Evolutionary conservation across 805 yeast species (phyloP).

Genomic region (Suhomyces sp.): DNA sequence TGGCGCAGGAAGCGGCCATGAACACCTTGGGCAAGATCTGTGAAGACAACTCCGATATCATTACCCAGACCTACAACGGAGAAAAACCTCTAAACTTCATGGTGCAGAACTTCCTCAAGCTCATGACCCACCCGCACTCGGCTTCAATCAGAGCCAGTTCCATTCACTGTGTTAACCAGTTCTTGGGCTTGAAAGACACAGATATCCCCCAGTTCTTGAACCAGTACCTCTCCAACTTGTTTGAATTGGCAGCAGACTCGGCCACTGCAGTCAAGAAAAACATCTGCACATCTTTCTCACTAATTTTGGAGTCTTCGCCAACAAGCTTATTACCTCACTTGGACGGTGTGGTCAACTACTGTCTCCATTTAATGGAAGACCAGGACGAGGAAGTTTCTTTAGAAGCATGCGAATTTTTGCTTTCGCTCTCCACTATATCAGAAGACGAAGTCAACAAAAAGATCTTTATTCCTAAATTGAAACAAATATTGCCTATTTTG

Average conservation of each 20-base stretch:
- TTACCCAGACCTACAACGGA: constrained; percentile 65
- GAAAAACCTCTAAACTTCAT: constrained; percentile 65
- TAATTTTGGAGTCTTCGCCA: constrained; percentile 71
- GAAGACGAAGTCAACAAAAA: constrained; percentile 32
- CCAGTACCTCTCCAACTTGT: constrained; percentile 59
- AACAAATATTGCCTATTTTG: constrained; percentile 69
- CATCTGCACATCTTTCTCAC: constrained; percentile 73
- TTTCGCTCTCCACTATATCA: constrained; percentile 63
- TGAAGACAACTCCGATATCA: constrained; percentile 72
- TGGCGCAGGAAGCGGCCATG: constrained; percentile 69
- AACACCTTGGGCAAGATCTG: constrained; percentile 82
- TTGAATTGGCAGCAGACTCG: constrained; percentile 62
- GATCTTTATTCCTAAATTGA: constrained; percentile 55
- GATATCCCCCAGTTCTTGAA: constrained; percentile 64
- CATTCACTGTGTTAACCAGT: constrained; percentile 71
- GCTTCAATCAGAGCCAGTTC: constrained; percentile 58
- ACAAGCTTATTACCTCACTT: constrained; percentile 78
- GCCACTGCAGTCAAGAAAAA: constrained; percentile 62
- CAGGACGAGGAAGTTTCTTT: constrained; percentile 71
- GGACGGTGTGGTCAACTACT: constrained; percentile 80
- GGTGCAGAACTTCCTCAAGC: constrained; percentile 60
- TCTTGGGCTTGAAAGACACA: constrained; percentile 68
- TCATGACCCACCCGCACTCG: constrained; percentile 37
- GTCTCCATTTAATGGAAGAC: constrained; percentile 68
- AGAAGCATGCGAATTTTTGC: constrained; percentile 90